Conservation (phyloP, 139 green algal genomes). For the Pseudopediastrum boryanum region DNA sequence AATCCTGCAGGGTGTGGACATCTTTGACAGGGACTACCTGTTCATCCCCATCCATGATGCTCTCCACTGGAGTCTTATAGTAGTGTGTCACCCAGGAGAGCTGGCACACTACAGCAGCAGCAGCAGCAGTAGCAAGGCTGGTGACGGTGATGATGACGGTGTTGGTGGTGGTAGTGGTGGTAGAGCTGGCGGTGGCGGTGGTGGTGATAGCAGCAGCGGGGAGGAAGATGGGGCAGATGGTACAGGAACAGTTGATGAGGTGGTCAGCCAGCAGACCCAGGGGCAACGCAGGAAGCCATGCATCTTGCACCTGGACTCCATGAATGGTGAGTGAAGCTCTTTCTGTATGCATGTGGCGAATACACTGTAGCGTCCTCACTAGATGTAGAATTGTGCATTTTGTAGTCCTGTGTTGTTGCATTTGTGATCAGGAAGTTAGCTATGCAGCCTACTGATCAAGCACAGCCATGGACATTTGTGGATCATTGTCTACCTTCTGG, state of each 20-base stretch:
- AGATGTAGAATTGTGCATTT: too few species aligned
- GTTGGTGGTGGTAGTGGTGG: not conserved
- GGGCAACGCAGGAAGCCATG: not conserved
- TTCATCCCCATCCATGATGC: slow-evolving; percentile 89
- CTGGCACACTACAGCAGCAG: slow-evolving; percentile 4
- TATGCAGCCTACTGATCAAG: too few species aligned
- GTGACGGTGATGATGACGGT: not conserved
- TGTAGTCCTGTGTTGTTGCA: too few species aligned
- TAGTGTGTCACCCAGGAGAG: slow-evolving; percentile 80
- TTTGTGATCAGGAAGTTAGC: too few species aligned
- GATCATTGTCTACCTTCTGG: too few species aligned
- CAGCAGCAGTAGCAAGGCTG: not conserved
- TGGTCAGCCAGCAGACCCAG: not conserved
- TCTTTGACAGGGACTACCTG: slow-evolving; percentile 89
- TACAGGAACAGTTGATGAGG: not conserved
- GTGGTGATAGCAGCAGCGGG: not conserved
- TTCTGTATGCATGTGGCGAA: not conserved
- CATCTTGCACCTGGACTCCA: slow-evolving; percentile 84
- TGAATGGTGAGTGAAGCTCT: slow-evolving; percentile 47
- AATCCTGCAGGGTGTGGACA: slow-evolving; percentile 62
- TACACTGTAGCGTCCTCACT: too few species aligned
- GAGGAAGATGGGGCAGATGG: not conserved
- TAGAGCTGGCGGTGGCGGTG: not conserved
- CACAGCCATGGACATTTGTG: too few species aligned
- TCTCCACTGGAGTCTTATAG: slow-evolving; percentile 89